Evolutionary conservation across 768 basidiomycete genomes (phyloP).

Genomic region (Amanita brunnescens): DNA sequence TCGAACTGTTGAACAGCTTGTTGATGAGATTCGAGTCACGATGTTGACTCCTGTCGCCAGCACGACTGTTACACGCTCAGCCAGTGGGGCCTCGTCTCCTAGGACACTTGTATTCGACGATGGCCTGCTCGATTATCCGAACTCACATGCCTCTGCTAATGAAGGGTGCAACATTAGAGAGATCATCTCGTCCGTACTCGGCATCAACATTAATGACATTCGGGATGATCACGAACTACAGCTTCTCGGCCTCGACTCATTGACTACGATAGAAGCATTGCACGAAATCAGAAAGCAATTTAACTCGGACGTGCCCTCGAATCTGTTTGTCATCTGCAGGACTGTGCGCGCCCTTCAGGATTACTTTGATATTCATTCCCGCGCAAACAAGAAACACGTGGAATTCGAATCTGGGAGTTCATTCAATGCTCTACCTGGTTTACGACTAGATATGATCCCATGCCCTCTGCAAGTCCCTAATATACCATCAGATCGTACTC

Average conservation of each 20-base stretch:
- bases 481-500: constrained; percentile 18
- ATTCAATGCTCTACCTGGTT: neutral
- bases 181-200: constrained; percentile 6
- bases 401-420: neutral
- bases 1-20: constrained; percentile 28
- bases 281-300: constrained; percentile 1
- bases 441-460: constrained; percentile 21
- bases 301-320: neutral
- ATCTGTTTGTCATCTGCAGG: constrained; percentile 2
- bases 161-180: neutral
- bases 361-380: neutral
- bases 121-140: too few species aligned
- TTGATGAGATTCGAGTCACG: neutral
- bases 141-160: neutral
- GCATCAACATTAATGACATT: constrained; percentile 2
- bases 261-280: constrained; percentile 7
- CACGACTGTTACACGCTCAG: constrained; percentile 9
- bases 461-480: constrained; percentile 28
- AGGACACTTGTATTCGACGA: constrained; percentile 4
- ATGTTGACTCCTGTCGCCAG: constrained; percentile 14
- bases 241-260: constrained; percentile 7
- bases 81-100: constrained; percentile 15
- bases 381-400: neutral
- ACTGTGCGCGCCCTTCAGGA: neutral
- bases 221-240: constrained; percentile 5